Percentiles rank a stretch among this genome's conserved stretches.
These are phyloP conservation scores for Mallotus repandus DNA, from an alignment of 441 rosid genomes.

Conservation along the genomic window DNA sequence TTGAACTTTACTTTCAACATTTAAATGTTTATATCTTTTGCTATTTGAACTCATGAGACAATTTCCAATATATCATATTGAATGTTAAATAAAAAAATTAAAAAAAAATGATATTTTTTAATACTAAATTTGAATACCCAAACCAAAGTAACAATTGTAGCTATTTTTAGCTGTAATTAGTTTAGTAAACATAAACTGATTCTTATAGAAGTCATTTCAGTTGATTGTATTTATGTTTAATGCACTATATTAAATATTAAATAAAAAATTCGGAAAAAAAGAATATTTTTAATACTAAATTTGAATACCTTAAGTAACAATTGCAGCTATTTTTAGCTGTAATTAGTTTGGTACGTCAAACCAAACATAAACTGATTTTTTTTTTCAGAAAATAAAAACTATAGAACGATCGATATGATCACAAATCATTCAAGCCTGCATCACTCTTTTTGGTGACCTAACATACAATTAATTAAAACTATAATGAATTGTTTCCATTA, in stretches of 20 bases:
- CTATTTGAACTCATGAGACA: no score
- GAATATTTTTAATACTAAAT: no score
- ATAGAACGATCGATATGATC: neutral
- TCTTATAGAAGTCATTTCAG: neutral
- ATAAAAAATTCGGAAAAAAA: no score
- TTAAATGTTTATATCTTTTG: no score
- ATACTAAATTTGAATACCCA: no score
- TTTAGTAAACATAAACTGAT: neutral
- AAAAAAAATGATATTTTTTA: no score
- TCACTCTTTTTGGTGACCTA: constrained; percentile 7
- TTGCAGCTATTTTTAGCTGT: neutral
- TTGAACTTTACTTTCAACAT: no score
- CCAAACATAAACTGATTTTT: neutral
- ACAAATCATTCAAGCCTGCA: neutral
- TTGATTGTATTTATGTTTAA: no score
- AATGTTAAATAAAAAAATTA: no score
- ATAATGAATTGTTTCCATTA: no score
- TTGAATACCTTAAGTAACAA: neutral
- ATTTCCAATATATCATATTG: no score
- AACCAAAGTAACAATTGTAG: neutral
- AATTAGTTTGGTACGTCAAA: neutral
- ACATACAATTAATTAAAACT: neutral
- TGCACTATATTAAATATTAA: no score
- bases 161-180: neutral
- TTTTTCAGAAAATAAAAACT: neutral